A percentile compares a stretch with the other conserved stretches of the same genome.
These are phyloP conservation scores for Dictyostelium gargantuum DNA, from an alignment of 208 protist species.

Conservation along the genomic window DNA sequence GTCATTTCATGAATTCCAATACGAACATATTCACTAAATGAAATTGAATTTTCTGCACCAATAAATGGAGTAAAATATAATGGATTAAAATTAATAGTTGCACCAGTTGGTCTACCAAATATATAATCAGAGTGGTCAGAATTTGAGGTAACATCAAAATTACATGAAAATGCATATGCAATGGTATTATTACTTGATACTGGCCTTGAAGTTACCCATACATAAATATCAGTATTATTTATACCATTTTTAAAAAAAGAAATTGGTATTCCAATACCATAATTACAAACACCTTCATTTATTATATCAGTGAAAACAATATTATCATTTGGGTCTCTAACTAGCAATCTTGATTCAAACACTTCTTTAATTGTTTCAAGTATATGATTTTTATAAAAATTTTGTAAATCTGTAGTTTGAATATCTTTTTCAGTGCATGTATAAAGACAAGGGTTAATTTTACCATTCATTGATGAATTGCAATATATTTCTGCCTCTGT, in stretches of 20 bases:
- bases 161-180: conserved; percentile 17
- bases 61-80: conserved; percentile 3
- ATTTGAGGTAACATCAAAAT: not conserved
- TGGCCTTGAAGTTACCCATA: conserved; percentile 61
- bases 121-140: no score
- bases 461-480: not conserved
- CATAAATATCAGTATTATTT: conserved; percentile 27
- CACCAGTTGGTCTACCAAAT: conserved; percentile 32
- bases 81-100: conserved; percentile 60
- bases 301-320: not conserved
- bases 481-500: no score
- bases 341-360: not conserved
- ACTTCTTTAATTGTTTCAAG: not conserved
- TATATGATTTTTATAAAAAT: not conserved
- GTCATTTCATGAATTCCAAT: conserved; percentile 69
- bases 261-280: not conserved
- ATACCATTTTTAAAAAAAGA: not conserved
- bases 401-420: not conserved
- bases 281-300: not conserved
- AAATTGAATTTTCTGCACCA: not conserved
- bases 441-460: not conserved
- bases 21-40: conserved; percentile 16
- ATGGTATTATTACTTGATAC: conserved; percentile 16
- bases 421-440: not conserved
- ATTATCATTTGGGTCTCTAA: not conserved